Evolutionary conservation across 2,329 filamentous ascomycete species (phyloP).

Genomic region (Parastagonospora nodorum): DNA sequence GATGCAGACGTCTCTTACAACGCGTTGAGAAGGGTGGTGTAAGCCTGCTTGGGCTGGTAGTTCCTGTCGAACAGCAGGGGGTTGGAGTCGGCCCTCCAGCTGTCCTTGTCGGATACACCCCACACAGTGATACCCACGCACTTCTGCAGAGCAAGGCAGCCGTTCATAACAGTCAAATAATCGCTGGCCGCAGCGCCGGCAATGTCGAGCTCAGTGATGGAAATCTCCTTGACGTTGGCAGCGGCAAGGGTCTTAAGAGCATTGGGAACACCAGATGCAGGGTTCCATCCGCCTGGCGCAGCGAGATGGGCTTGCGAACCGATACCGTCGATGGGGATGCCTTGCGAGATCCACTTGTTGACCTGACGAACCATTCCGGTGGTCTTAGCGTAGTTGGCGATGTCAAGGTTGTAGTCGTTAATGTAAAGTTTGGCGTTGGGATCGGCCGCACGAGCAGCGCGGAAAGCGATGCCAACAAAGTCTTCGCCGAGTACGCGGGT

Average conservation of each 20-base stretch:
- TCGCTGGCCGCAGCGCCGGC: not conserved
- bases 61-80: constrained; percentile 1
- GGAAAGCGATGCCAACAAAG: constrained; percentile 73
- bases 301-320: constrained; percentile 54
- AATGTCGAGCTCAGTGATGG: constrained; percentile 2
- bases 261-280: not conserved
- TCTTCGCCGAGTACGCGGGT: constrained; percentile 52
- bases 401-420: constrained; percentile 72
- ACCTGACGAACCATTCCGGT: constrained; percentile 63
- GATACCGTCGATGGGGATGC: constrained; percentile 70
- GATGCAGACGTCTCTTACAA: not conserved
- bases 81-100: not conserved
- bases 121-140: not conserved
- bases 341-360: constrained; percentile 66
- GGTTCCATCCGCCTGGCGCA: not conserved
- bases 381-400: constrained; percentile 64
- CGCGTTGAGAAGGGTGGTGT: not conserved
- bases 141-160: not conserved
- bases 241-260: not conserved
- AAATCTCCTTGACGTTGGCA: constrained; percentile 1
- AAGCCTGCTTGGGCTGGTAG: constrained; percentile 3
- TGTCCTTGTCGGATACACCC: constrained; percentile 3
- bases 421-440: constrained; percentile 74
- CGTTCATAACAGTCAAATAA: constrained; percentile 1
- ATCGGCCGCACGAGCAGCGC: constrained; percentile 69